Evolutionary conservation across 352 stramenopile species (phyloP), one percentile per base, ranked within the genome.

Genomic region (Pythium volutum): DNA sequence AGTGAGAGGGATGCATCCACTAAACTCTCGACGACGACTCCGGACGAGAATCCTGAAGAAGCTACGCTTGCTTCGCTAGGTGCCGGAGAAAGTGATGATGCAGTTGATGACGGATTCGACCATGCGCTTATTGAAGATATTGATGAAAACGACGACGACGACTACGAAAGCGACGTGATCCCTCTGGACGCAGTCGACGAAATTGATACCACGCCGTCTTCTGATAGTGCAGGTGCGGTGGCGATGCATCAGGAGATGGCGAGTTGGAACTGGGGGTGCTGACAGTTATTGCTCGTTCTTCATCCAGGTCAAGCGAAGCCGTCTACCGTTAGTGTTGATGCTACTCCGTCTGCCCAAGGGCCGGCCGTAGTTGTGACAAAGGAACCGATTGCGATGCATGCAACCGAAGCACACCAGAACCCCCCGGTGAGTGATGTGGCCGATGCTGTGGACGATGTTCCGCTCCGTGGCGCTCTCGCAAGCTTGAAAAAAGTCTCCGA

Each of bases 171-270:
- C 10, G 38, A 46, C 6, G 18, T 52, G 5, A 42, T 60, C 15
- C 53, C 53, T 15, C 41, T 51, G 10, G 27, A 60, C 22, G 23
- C 38, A 38, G 4, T 60, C 14, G 53, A 60, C n/a, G 53, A 60
- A 3, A 18, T 34, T 39, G 41, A 43, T 8, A 4, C 42, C 16
- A 27, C 42, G 5, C n/a, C 10, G 7, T 27, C 42, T 25, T 26
- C 42, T 43, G 36, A 5, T 20, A 15, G 14, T 18, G 18, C 1
- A 43, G 36, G 36, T 43, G 18, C 5, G 36, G 11, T 8, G 36
- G 11, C 36, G n/a, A 5, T 8, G 8, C 18, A 38, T 43, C 36
- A 15, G n/a, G 36, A 48, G 16, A 4, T 18, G 26, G n/a, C 20
- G n/a, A 36, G 6, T 27, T 1, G 26, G n/a, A n/a, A 48, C 3